These are phyloP conservation scores for Metschnikowia vanudenii DNA, from an alignment of 805 yeast species.

Conservation along the genomic window DNA sequence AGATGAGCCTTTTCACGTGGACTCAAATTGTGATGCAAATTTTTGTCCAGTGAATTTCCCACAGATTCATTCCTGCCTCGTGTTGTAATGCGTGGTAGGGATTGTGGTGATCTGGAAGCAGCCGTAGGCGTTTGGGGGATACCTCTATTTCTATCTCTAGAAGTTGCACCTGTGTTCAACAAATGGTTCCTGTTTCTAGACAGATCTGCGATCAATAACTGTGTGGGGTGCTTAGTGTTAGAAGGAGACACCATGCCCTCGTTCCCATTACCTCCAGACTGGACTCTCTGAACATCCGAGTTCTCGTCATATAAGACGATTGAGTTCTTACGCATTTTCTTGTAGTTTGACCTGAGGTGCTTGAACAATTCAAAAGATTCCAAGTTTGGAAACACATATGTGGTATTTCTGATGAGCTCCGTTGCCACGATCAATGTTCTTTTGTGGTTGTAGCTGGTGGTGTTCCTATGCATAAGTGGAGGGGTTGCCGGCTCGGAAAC, in stretches of 20 bases:
- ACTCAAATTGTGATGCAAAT: background rate
- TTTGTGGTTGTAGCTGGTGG: constrained; percentile 27
- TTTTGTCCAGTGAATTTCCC: background rate
- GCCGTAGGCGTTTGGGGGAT: no score
- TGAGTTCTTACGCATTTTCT: constrained; percentile 24
- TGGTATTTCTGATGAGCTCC: constrained; percentile 31
- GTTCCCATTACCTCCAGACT: background rate
- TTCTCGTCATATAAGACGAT: constrained; percentile 13
- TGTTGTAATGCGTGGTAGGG: no score
- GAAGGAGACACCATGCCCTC: background rate
- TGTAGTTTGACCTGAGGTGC: constrained; percentile 23
- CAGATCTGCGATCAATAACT: no score
- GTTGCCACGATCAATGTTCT: constrained; percentile 31
- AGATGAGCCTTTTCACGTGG: background rate
- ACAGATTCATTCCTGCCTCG: background rate
- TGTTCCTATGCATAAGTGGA: constrained; percentile 23
- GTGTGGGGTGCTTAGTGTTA: background rate
- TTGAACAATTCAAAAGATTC: constrained; percentile 32
- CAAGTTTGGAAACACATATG: constrained; percentile 31
- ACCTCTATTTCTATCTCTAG: no score
- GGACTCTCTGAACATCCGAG: constrained; percentile 3
- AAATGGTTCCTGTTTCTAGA: no score
- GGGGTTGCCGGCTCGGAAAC: constrained; percentile 5
- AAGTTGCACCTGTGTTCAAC: no score
- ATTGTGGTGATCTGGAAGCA: no score